These are phyloP conservation scores for Gossypium trilobum DNA, from an alignment of 441 rosid species.

Conservation along the genomic window DNA sequence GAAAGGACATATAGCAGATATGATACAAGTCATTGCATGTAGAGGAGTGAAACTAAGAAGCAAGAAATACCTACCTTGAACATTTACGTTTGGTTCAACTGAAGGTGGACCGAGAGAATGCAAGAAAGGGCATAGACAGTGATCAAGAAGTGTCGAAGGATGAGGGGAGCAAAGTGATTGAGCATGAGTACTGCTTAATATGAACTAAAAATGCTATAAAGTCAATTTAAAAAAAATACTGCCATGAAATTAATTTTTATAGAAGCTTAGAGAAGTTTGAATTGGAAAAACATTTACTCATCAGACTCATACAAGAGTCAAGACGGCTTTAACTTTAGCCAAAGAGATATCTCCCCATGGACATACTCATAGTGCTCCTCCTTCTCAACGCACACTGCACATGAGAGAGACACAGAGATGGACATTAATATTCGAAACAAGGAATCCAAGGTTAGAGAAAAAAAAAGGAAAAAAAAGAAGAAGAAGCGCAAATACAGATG, in stretches of 20 bases:
- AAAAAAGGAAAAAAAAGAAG: background rate
- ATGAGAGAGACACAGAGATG: background rate
- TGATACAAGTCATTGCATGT: background rate
- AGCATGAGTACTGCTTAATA: background rate
- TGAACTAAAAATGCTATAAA: background rate
- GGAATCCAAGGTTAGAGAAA: constrained; percentile 17
- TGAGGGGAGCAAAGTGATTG: background rate
- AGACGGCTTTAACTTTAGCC: background rate
- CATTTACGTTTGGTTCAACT: background rate
- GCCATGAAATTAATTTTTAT: background rate
- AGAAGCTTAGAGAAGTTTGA: background rate
- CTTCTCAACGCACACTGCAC: constrained; percentile 5
- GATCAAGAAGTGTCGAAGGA: background rate
- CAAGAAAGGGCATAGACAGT: background rate
- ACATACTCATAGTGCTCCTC: constrained; percentile 17
- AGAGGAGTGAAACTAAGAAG: background rate
- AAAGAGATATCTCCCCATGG: background rate
- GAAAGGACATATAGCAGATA: background rate
- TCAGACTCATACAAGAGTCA: background rate
- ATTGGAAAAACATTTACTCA: background rate
- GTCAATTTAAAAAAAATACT: background rate
- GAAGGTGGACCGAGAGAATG: background rate
- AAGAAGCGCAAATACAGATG: constrained; percentile 1
- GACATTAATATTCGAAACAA: background rate
- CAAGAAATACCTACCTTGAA: constrained; percentile 5